phyloP scores from a whole-genome alignment of 768 basidiomycete species.

The Pilatotrama ljubarskyi region DNA sequence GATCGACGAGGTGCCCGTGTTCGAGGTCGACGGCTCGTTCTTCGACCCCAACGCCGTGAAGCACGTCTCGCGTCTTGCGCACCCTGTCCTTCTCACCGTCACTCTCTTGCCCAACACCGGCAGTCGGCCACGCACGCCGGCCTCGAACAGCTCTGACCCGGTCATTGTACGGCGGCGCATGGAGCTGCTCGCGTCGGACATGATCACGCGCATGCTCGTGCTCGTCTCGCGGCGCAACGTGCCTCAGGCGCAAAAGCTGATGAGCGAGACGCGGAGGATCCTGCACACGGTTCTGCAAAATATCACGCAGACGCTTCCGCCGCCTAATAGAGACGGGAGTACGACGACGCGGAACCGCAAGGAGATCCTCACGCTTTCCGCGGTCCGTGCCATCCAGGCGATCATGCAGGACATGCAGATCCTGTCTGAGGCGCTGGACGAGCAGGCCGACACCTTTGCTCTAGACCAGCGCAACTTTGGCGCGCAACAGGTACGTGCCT shows the following conservation, averaged over 20 bases:
- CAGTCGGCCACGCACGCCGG: conserved; percentile 41
- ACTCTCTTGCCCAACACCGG: conserved; percentile 69
- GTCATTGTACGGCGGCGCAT: conserved; percentile 91
- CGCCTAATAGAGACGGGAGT: conserved; percentile 44
- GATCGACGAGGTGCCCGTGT: conserved; percentile 96
- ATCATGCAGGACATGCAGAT: conserved; percentile 87
- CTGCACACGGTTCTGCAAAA: conserved; percentile 88
- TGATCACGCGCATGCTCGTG: conserved; percentile 93
- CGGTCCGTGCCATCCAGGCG: conserved; percentile 80
- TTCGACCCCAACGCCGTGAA: conserved; percentile 86
- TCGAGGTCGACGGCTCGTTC: conserved; percentile 95
- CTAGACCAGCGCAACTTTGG: conserved; percentile 94
- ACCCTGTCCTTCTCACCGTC: conserved; percentile 93
- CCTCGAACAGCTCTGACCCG: conserved; percentile 64
- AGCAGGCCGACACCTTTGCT: conserved; percentile 90
- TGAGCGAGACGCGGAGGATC: conserved; percentile 90
- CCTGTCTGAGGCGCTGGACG: conserved; percentile 84
- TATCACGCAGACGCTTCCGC: conserved; percentile 70
- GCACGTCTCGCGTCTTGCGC: conserved; percentile 83
- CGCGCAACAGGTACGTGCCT: conserved; percentile 81
- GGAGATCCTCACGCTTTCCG: conserved; percentile 69
- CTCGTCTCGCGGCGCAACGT: conserved; percentile 91
- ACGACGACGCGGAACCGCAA: conserved; percentile 69
- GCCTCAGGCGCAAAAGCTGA: conserved; percentile 85
- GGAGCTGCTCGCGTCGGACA: conserved; percentile 95